Percentiles rank a stretch among this genome's conserved stretches.
phyloP scores from a whole-genome alignment of 305 asterid genomes.

The Euphrasia arctica region DNA sequence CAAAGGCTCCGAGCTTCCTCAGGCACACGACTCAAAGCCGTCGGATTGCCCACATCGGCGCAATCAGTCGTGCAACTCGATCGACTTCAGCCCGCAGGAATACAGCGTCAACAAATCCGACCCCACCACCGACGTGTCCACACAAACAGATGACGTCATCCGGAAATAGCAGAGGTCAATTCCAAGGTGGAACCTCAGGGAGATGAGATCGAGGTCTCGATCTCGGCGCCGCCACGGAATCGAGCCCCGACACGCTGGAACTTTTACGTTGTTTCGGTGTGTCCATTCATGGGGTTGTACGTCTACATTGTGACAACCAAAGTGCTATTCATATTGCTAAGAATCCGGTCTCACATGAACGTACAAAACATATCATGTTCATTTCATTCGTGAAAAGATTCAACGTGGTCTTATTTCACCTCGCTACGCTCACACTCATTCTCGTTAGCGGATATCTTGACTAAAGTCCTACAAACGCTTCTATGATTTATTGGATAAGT shows the following conservation, averaged over 20 bases:
- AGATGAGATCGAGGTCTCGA: constrained; percentile 46
- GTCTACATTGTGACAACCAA: no score
- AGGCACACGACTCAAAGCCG: background rate
- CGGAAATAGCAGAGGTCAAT: constrained; percentile 37
- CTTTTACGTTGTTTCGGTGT: no score
- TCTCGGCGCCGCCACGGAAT: constrained; percentile 68
- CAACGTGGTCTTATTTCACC: no score
- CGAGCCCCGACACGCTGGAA: constrained; percentile 84
- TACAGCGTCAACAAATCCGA: constrained; percentile 70
- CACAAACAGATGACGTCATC: constrained; percentile 64
- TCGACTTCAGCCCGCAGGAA: constrained; percentile 32
- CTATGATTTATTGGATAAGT: no score
- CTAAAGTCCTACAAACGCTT: no score
- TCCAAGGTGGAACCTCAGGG: constrained; percentile 11
- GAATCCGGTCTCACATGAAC: no score
- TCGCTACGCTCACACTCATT: no score
- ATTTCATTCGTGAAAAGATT: no score
- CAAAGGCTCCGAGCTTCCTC: constrained; percentile 7
- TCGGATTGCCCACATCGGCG: constrained; percentile 44
- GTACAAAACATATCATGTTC: no score
- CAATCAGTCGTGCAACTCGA: constrained; percentile 71
- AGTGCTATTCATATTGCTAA: no score
- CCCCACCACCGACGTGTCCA: constrained; percentile 53
- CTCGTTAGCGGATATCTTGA: no score
- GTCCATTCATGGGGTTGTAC: no score